Conservation (phyloP, 495 filamentous ascomycete species). For the Aspergillus indologenus region DNA sequence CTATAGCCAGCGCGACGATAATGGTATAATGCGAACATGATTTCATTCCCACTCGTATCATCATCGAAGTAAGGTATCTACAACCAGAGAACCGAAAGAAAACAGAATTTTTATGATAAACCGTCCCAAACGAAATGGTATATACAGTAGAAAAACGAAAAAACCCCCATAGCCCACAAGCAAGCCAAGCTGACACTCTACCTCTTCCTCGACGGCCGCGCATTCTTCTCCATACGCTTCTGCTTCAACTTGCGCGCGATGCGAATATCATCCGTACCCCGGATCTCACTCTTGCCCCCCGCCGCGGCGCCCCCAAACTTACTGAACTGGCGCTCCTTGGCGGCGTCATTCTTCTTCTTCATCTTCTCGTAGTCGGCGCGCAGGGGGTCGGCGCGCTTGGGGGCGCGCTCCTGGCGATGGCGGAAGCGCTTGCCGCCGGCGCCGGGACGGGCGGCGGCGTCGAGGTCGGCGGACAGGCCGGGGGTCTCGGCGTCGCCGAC, state of each 20-base stretch:
- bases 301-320: conserved; percentile 48
- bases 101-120: not conserved
- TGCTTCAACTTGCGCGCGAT: conserved; percentile 75
- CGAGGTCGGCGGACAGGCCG: conserved; percentile 30
- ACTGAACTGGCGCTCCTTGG: conserved; percentile 61
- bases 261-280: conserved; percentile 77
- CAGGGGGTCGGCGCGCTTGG: conserved; percentile 88
- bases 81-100: not conserved
- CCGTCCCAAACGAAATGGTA: conserved; percentile 3
- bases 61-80: too few relatives aligned
- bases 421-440: conserved; percentile 55
- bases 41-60: not conserved
- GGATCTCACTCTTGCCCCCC: conserved; percentile 76
- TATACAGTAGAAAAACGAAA: conserved; percentile 12
- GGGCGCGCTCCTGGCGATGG: conserved; percentile 80
- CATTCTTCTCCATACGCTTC: conserved; percentile 81
- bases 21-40: not conserved
- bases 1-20: too few relatives aligned
- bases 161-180: too few relatives aligned
- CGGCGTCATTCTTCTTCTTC: conserved; percentile 86
- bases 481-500: conserved; percentile 74
- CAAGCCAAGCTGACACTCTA: conserved; percentile 6
- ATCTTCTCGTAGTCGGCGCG: conserved; percentile 83
- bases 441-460: conserved; percentile 30
- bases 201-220: conserved; percentile 68